Base-by-base conservation (phyloP, 1,284 basidiomycete genomes). In the Cystobasidiaceae sp. region DNA sequence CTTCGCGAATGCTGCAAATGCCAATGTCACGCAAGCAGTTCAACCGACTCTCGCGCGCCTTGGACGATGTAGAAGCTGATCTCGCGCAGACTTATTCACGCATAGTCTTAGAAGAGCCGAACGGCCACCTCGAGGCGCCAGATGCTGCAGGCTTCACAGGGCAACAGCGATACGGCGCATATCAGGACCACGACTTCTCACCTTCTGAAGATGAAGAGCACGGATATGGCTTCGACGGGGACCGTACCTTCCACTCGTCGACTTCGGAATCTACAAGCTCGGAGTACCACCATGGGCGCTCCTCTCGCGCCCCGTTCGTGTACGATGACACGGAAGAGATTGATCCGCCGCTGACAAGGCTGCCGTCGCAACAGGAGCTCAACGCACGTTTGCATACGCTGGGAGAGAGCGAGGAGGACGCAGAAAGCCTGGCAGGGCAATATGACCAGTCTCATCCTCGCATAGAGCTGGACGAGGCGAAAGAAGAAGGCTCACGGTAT, bases 271-370 rank as follows among this genome's bases (percentile, higher is more conserved):
- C 33, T n/a, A 56, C 27, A 30, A 39, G 33, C 21, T 56, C 54
- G 15, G 54, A 56, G 25, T 56, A 56, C 33, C 54, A 56, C 33
- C 54, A 56, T 56, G 39, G 44, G 23, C 44, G 34, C 25, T 46
- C 44, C 8, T 19, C 43, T 17, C 27, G 56, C 21, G 56, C 44
- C 21, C 56, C 56, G n/a, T 64, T 64, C 19, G 61, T 56, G 3
- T 64, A 64, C 28, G 61, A 64, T 43, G 61, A 64, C 32, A 64
- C 61, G 25, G 61, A 64, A 23, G 61, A 64, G 27, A 55, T 64
- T 9, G 51, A 64, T 45, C 60, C 60, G 15, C 48, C 48, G 17
- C 23, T 62, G 15, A 33, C 33, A 15, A 25, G 60, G 37, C 19
- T 62, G 27, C 60, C 60, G 4, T 52, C 48, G 3, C 46, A 50